Conservation (phyloP, 228 moss, liverwort and hornwort species). For the Sphagnum magellanicum region DNA sequence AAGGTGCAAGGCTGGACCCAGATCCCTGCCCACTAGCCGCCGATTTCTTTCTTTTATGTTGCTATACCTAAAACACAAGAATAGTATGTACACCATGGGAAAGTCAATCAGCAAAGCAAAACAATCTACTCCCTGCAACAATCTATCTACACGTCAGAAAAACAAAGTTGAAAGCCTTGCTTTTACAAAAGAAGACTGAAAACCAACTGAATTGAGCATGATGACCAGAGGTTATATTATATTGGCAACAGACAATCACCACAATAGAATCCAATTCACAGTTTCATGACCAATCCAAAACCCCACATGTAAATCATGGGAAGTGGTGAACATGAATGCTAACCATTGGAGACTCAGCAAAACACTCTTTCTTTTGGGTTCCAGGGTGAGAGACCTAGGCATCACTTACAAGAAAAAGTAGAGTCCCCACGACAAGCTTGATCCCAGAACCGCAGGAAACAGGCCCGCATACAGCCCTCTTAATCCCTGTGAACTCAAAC, state of each 20-base stretch:
- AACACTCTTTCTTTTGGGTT: too few relatives aligned
- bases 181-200: background rate
- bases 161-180: background rate
- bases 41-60: constrained; percentile 73
- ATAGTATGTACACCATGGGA: background rate
- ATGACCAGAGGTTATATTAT: background rate
- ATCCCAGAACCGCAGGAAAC: constrained; percentile 72
- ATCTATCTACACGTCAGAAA: too few relatives aligned
- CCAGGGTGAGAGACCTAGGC: too few relatives aligned
- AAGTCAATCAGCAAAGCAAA: too few relatives aligned
- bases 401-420: constrained; percentile 73
- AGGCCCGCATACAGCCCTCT: constrained; percentile 89
- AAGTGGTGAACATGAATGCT: too few relatives aligned
- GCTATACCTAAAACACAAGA: constrained; percentile 26
- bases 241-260: background rate
- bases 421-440: constrained; percentile 82
- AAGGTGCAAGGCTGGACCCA: constrained; percentile 50
- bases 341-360: background rate
- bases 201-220: background rate
- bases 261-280: too few relatives aligned
- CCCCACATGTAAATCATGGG: background rate
- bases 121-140: too few relatives aligned
- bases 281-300: background rate
- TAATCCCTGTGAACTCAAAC: constrained; percentile 35
- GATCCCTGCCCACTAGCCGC: constrained; percentile 23